Evolutionary conservation across 805 yeast genomes (phyloP).

Genomic region (Danielozyma ontarioensis): DNA sequence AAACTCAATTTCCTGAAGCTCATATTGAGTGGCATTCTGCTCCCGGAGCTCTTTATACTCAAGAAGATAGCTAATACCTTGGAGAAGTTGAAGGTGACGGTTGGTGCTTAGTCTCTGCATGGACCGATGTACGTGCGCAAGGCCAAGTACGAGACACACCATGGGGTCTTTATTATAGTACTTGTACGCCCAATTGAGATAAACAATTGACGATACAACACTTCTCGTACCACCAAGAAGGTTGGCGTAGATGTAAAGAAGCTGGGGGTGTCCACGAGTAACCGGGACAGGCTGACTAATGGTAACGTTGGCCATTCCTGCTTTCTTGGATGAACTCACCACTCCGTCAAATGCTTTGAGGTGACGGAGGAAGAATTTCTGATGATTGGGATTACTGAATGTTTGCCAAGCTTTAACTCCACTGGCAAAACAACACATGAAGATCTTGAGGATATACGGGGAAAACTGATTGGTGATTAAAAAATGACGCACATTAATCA

Average conservation of each 20-base stretch:
- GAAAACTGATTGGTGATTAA: conserved; percentile 72
- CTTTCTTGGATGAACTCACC: conserved; percentile 39
- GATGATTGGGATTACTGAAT: conserved; percentile 76
- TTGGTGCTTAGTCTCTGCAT: conserved; percentile 85
- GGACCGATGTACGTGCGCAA: conserved; percentile 83
- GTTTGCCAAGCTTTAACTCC: conserved; percentile 56
- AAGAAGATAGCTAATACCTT: conserved; percentile 73
- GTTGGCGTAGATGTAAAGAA: conserved; percentile 75
- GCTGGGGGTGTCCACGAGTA: conserved; percentile 46
- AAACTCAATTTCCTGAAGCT: conserved; percentile 72
- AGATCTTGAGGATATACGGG: conserved; percentile 59
- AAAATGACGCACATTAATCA: conserved; percentile 56
- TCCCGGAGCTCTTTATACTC: conserved; percentile 61
- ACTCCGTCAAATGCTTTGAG: conserved; percentile 82
- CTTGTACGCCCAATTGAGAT: conserved; percentile 65
- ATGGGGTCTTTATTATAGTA: conserved; percentile 72
- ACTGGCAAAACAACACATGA: conserved; percentile 60
- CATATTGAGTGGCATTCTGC: conserved; percentile 36
- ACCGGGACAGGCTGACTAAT: conserved; percentile 36
- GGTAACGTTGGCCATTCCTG: conserved; percentile 75
- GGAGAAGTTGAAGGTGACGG: conserved; percentile 82
- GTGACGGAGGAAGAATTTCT: conserved; percentile 84
- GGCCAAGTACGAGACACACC: conserved; percentile 66
- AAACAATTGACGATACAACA: conserved; percentile 76
- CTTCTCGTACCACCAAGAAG: conserved; percentile 77